These are phyloP conservation scores for Cenchrus purpureus DNA, from an alignment of 176 grass and related monocot species.

Conservation along the genomic window DNA sequence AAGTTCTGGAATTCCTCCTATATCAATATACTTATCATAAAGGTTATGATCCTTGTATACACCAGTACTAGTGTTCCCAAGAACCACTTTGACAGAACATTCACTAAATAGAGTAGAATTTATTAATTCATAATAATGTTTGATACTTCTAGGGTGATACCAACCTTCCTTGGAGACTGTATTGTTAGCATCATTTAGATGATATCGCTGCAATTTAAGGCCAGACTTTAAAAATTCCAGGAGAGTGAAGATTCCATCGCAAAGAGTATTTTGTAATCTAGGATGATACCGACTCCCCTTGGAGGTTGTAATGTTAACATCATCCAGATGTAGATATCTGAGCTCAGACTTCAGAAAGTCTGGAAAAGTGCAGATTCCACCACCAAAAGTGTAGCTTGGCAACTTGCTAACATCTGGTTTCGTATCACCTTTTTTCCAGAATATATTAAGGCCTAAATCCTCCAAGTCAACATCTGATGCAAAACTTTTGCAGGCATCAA, in stretches of 20 bases:
- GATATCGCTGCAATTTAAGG: constrained; percentile 43
- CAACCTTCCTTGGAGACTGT: constrained; percentile 35
- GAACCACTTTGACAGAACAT: constrained; percentile 58
- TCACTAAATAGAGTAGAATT: constrained; percentile 38
- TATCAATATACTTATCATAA: constrained; percentile 65
- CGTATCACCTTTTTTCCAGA: constrained; percentile 65
- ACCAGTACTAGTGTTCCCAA: constrained; percentile 67
- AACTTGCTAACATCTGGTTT: constrained; percentile 45
- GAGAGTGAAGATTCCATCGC: constrained; percentile 51
- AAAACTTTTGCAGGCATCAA: constrained; percentile 83
- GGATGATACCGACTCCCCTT: constrained; percentile 46
- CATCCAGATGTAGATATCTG: constrained; percentile 25
- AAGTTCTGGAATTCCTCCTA: constrained; percentile 67
- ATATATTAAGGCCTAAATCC: constrained; percentile 72
- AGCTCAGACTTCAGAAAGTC: constrained; percentile 67
- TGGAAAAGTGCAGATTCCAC: constrained; percentile 61
- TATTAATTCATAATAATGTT: constrained; percentile 53
- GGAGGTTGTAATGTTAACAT: neutral
- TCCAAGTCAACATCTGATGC: constrained; percentile 71
- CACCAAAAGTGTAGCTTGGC: constrained; percentile 46
- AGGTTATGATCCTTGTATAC: constrained; percentile 73
- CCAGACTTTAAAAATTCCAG: constrained; percentile 62
- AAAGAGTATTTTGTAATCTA: constrained; percentile 41
- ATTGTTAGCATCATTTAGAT: neutral
- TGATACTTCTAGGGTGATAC: constrained; percentile 61